Evolutionary conservation across 176 grass and related monocot genomes (phyloP).

Genomic region (Oryza meyeriana): DNA sequence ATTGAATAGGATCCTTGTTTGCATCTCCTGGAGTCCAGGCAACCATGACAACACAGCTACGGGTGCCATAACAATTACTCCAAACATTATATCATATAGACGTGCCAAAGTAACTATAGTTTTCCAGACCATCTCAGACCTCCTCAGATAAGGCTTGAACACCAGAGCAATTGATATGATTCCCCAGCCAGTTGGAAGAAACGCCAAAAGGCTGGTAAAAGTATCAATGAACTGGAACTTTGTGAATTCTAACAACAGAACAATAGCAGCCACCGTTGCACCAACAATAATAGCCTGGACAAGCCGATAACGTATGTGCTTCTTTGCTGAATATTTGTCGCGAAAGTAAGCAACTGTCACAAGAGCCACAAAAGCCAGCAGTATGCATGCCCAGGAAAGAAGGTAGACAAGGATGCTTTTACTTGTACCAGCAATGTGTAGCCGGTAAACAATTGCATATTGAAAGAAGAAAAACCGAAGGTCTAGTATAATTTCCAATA

Average conservation of each 20-base stretch:
- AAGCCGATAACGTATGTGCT: constrained; percentile 82
- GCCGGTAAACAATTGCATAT: constrained; percentile 83
- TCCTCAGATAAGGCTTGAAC: constrained; percentile 72
- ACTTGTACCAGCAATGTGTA: constrained; percentile 62
- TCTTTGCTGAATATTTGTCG: constrained; percentile 82
- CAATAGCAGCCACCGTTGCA: constrained; percentile 53
- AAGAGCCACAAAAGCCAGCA: constrained; percentile 68
- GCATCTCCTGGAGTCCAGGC: constrained; percentile 94
- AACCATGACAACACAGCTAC: constrained; percentile 91
- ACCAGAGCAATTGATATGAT: constrained; percentile 86
- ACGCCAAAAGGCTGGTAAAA: constrained; percentile 80
- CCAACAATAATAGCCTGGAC: constrained; percentile 69
- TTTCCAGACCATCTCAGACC: constrained; percentile 72
- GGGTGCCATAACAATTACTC: constrained; percentile 79
- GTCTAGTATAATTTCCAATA: constrained; percentile 87
- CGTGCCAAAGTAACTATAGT: constrained; percentile 72
- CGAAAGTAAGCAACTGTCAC: constrained; percentile 68
- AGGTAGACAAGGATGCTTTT: constrained; percentile 89
- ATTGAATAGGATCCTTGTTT: constrained; percentile 96
- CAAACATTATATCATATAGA: constrained; percentile 89
- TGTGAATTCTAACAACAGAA: constrained; percentile 64
- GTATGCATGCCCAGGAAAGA: constrained; percentile 74
- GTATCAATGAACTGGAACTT: constrained; percentile 71
- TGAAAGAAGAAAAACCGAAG: constrained; percentile 95
- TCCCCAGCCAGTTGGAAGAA: constrained; percentile 95